Evolutionary conservation across 2,329 filamentous ascomycete genomes (phyloP), one percentile per base, ranked within the genome.

Genomic region (Diplocarpon mali): DNA sequence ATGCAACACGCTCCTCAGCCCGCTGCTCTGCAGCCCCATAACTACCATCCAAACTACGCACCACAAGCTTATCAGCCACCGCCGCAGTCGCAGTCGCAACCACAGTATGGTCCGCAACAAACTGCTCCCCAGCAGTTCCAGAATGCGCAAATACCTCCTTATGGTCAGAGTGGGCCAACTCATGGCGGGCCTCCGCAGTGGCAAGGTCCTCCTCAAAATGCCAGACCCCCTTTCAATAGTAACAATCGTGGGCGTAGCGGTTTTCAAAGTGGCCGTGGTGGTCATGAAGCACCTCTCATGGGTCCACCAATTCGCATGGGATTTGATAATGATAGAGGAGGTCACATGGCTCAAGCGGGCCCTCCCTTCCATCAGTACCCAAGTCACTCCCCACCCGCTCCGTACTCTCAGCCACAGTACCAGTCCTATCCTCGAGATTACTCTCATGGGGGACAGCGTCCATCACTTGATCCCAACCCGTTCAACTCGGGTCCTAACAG

Each of bases 41-140:
- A 73, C 54, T 78, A 78, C 54, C 75, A 77, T 52, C 73, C 73
- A 29, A 76, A 73, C 60, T 79, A 76, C 57, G 69, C 73, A 32
- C 70, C 71, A 34, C 76, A 78, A 53, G 60, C 67, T 8, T 79
- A 77, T 47, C 61, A 70, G 48, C 69, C 69, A 42, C 63, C 51
- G 41, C 62, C 62, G 45, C 64, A 63, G 30, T 62, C 62, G 45
- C 64, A 63, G 30, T 62, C 62, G 46, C 64, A 63, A 30, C 62
- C 62, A 38, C 64, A 60, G 54, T 64, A 67, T 51, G 64, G 56
- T 37, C 60, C 57, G 13, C 60, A 61, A 34, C 55, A 59, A 42
- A 57, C 60, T 34, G 49, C 56, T 35, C 50, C 56, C 12, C 56
- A 56, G 17, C 53, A 53, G 35, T 58, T 59, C 14, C 54, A 59